A percentile compares a stretch with the other conserved stretches of the same genome.
Conservation (phyloP, 139 green algal genomes). For the Chlamydomonas sp. region DNA sequence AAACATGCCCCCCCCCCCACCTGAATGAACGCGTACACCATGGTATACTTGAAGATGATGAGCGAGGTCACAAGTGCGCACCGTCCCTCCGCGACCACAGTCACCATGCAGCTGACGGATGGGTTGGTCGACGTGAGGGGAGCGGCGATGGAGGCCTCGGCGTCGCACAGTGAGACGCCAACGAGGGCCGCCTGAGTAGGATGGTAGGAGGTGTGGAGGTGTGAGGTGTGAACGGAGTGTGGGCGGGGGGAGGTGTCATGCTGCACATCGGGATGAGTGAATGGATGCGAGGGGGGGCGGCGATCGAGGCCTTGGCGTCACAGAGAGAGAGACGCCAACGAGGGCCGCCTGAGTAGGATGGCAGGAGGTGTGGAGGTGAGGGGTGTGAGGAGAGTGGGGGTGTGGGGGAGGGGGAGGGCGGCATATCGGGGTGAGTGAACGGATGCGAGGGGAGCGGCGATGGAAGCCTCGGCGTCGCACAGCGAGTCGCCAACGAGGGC, state of each 20-base stretch:
- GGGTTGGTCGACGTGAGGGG: constrained; percentile 52
- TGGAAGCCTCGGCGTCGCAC: constrained; percentile 52
- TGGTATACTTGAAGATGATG: constrained; percentile 70
- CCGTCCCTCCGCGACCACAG: constrained; percentile 58
- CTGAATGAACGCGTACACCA: constrained; percentile 58
- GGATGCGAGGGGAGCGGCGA: too few relatives aligned
- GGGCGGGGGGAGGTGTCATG: too few relatives aligned
- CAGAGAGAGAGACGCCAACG: constrained; percentile 53
- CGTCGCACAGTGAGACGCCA: not conserved
- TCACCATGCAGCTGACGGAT: constrained; percentile 55
- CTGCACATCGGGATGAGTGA: too few relatives aligned
- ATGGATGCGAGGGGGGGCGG: too few relatives aligned
- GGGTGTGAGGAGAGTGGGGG: too few relatives aligned
- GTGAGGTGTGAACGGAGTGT: too few relatives aligned
- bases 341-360: too few relatives aligned
- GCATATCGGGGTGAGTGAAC: too few relatives aligned
- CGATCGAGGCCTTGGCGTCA: constrained; percentile 45
- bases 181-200: too few relatives aligned
- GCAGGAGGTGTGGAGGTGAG: too few relatives aligned
- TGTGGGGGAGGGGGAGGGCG: too few relatives aligned
- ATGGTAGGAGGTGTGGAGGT: too few relatives aligned
- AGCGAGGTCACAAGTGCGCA: constrained; percentile 56
- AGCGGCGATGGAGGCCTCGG: constrained; percentile 31
- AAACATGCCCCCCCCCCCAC: not conserved
- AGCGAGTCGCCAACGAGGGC: constrained; percentile 53